These are phyloP conservation scores for Aurinia saxatilis DNA, from an alignment of 345 rosid genomes.

Conservation along the genomic window DNA sequence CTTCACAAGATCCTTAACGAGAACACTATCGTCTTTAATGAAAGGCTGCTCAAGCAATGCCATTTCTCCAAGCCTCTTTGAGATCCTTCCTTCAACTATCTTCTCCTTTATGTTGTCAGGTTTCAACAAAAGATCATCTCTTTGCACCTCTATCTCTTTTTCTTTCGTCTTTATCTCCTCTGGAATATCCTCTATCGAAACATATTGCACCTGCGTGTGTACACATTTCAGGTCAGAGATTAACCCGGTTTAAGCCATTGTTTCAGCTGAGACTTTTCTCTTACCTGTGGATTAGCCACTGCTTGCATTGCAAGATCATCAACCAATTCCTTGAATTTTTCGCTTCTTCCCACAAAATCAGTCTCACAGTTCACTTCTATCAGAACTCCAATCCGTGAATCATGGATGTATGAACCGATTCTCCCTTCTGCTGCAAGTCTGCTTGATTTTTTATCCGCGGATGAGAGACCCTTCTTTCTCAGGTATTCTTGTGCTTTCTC, in stretches of 20 bases:
- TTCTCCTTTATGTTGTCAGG: constrained; percentile 86
- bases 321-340: constrained; percentile 78
- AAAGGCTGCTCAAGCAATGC: constrained; percentile 77
- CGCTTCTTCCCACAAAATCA: constrained; percentile 90
- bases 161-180: constrained; percentile 52
- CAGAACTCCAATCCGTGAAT: constrained; percentile 80
- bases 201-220: constrained; percentile 44
- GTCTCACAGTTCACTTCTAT: constrained; percentile 95
- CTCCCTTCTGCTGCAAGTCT: constrained; percentile 95
- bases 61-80: constrained; percentile 79
- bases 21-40: constrained; percentile 56
- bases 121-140: constrained; percentile 79
- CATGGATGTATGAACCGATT: constrained; percentile 87
- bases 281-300: constrained; percentile 68
- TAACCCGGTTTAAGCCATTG: not conserved
- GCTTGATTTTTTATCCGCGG: constrained; percentile 92
- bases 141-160: constrained; percentile 85
- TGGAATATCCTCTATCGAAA: constrained; percentile 60
- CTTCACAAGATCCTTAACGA: constrained; percentile 80
- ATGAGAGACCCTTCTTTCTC: constrained; percentile 87
- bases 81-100: constrained; percentile 79
- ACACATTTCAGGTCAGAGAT: constrained; percentile 1
- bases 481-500: constrained; percentile 95
- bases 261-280: not conserved
- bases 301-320: constrained; percentile 94